phyloP scores from a whole-genome alignment of 108 stramenopile genomes.

The Skeletonema marinoi region DNA sequence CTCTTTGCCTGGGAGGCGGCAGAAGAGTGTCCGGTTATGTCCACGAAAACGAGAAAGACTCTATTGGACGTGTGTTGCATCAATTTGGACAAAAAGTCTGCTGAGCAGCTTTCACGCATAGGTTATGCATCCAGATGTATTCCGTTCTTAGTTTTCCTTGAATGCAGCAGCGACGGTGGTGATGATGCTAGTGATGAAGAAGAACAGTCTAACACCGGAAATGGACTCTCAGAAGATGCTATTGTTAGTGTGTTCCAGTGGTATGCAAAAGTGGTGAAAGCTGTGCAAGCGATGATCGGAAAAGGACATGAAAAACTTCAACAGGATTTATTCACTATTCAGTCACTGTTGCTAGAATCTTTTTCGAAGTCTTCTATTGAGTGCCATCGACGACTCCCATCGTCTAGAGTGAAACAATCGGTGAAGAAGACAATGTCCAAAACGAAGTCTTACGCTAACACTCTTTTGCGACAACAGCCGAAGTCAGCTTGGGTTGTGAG shows the following conservation, averaged over 20 bases:
- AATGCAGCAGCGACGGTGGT: conserved; percentile 23
- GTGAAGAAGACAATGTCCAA: conserved; percentile 26
- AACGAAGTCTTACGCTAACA: conserved; percentile 32
- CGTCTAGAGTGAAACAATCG: conserved; percentile 17
- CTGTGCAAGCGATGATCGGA: conserved; percentile 1
- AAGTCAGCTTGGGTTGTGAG: conserved; percentile 62
- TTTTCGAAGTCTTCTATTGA: conserved; percentile 47
- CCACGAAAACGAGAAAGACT: conserved; percentile 5
- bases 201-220: background rate
- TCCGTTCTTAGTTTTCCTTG: conserved; percentile 53
- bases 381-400: conserved; percentile 29
- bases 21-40: conserved; percentile 23
- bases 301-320: background rate
- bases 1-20: conserved; percentile 24
- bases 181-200: conserved; percentile 7
- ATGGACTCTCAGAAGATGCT: background rate
- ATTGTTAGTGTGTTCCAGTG: conserved; percentile 25
- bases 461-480: conserved; percentile 39
- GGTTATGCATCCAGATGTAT: conserved; percentile 54
- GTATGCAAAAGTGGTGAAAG: conserved; percentile 37
- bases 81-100: conserved; percentile 12
- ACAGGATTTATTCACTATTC: conserved; percentile 9
- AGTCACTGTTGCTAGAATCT: conserved; percentile 56
- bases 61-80: conserved; percentile 38
- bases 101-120: conserved; percentile 22